Base-by-base conservation (phyloP, 345 rosid genomes). In the Lepidium sativum region DNA sequence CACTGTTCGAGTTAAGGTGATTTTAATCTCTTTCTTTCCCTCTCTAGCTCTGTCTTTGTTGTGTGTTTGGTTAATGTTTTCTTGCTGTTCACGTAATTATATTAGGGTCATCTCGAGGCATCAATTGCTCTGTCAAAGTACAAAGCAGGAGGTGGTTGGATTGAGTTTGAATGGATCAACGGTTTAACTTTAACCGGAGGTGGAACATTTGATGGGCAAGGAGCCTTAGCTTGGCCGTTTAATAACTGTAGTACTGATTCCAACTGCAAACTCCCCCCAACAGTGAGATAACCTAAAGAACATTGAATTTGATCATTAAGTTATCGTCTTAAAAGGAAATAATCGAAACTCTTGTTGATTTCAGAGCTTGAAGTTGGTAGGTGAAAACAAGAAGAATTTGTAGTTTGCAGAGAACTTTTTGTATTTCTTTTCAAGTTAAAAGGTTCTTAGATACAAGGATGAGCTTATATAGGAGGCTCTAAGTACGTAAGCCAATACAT, bases 201-300 rank as follows among this genome's bases (percentile, higher is more conserved):
- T 8, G 89, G 96, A 21, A 69, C 76, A 14, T 80, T 89, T 43
- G 86, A 89, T 21, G 96, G 94, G 15, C 79, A 80, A 60, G 89
- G 96, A 0, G 51, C 71, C 4, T n/a, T 49, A 16, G 81, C 77
- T 20, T 81, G 84, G 80, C 62, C 64, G 27, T 41, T 58, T 43
- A 81, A 70, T 18, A 29, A 70, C 9, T 84, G 85, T 43, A 8
- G 32, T 45, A 51, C 49, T 32, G 69, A 54, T 13, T 47, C 34
- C 1, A 31, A 71, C 4, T 82, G 87, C 78, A 61, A 48, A 15
- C 48, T 44, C 17, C 79, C 71, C 23, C 81, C 85, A 31, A 63
- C 77, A 2, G 92, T 86, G 71, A 80, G 85, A 20, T 8, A 31
- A 33, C 38, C 42, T 45, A 33, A 32, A 27, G 9, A 57, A 17